Evolutionary conservation across 2,329 filamentous ascomycete genomes (phyloP), one percentile per base, ranked within the genome.

Genomic region (Albifimbria verrucaria): DNA sequence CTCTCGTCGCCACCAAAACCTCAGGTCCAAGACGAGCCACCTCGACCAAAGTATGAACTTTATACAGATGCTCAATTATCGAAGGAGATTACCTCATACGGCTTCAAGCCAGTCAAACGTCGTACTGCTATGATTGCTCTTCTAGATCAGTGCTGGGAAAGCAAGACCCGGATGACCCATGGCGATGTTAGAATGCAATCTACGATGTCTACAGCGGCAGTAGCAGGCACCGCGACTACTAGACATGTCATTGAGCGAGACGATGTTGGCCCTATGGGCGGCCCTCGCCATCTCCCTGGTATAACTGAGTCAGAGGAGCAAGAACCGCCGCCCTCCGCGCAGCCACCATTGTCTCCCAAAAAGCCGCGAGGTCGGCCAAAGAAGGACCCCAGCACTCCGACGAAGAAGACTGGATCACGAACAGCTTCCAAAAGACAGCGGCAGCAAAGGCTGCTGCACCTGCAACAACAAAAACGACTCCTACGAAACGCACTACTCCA

Each of bases 51-150:
- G 11, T 92, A 81, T 55, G 77, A 80, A 41, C 69, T 79, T 0
- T 85, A 82, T 54, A 85, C 85, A 3, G 85, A 87, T 55, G 70
- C 76, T 9, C 81, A 88, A 53, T 72, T 92, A 17, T 73, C 82
- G 3, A 81, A 77, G 52, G 79, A 87, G 61, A 72, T 92, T 44
- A 72, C 78, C 5, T 74, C 76, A 0, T 91, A 85, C 62, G 87
- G 87, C 0, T 92, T 92, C 69, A 92, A 92, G 64, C 74, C 85
- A 1, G 73, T 92, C 25, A 89, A 86, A 64, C 82, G 76, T 52
- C 79, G 89, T 18, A 76, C 79, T 48, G 82, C 83, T 9, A 90
- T 90, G 86, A 85, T 92, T 55, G 75, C 82, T 2, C 68, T 91
- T 11, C 72, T 92, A 12, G 75, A 88, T 49, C 81, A 85, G 62